Evolutionary conservation across 768 basidiomycete genomes (phyloP), one percentile per base, ranked within the genome.

Genomic region (Mycena leptocephala): DNA sequence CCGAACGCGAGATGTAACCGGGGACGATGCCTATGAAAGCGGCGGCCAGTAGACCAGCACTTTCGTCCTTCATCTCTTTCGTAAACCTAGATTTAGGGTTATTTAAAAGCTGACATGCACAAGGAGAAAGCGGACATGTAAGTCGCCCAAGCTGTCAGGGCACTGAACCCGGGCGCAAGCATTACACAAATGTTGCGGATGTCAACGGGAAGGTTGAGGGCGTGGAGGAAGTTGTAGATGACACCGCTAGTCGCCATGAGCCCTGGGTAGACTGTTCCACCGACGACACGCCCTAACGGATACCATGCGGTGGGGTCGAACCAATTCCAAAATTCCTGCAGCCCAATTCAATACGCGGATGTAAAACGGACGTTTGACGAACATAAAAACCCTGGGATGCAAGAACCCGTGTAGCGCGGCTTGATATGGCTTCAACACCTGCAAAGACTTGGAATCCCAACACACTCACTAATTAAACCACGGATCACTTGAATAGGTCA

Each of bases 221-320:
- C 91, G 79, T 95, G 96, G 26, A 99, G 93, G 37, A 95, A 70
- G 82, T 95, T 97, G 91, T 97, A 99, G 82, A 99, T 99, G 80
- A 99, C 93, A 66, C 98, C 98, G 79, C 96, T 96, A 28, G 98
- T 99, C 32, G 96, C 96, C 98, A 99, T 99, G 46, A 99, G 88
- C 76, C 98, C 98, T 22, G 98, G 98, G 83, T 99, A 99, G 80
- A 99, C 95, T 18, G 98, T 99, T 64, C 98, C 98, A 66, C 98
- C 98, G 55, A 99, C 98, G 63, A 98, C 97, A 81, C 98, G 96
- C 56, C 98, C 98, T 0, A 99, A 93, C 14, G 98, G 98, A 81
- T 99, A 99, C 98, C 98, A 99, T 79, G 98, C 98, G 5, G 98
- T 98, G 26, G 97, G 97, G 86, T 99, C 98, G 83, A 99, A 99